phyloP scores from a whole-genome alignment of 352 stramenopile species.

The Halophytophthora batemanensis region DNA sequence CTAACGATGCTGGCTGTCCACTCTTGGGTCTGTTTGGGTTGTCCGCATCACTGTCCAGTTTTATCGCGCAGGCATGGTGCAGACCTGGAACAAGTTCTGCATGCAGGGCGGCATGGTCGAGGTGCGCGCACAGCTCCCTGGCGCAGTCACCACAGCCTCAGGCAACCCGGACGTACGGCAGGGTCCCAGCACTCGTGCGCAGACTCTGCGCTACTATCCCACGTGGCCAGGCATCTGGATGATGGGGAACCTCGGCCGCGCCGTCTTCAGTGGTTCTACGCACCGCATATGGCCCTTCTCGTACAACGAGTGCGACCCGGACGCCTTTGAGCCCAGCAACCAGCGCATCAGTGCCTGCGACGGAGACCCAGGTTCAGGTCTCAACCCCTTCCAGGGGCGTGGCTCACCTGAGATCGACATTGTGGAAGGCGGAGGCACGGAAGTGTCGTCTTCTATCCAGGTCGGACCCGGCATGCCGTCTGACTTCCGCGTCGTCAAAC shows the following conservation, averaged over 20 bases:
- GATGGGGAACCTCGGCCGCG: constrained; percentile 91
- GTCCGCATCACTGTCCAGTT: constrained; percentile 17
- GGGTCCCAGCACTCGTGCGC: constrained; percentile 23
- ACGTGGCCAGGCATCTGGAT: constrained; percentile 94
- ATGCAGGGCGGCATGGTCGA: constrained; percentile 90
- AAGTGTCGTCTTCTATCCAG: constrained; percentile 72
- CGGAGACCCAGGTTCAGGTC: constrained; percentile 78
- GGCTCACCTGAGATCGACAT: constrained; percentile 94
- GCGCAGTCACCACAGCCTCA: constrained; percentile 35
- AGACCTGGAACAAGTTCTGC: constrained; percentile 94
- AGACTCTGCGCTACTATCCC: constrained; percentile 41
- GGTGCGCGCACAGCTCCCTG: constrained; percentile 75
- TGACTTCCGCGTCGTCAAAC: constrained; percentile 38
- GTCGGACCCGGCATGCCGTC: constrained; percentile 60
- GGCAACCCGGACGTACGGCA: constrained; percentile 44
- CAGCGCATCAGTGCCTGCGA: constrained; percentile 85
- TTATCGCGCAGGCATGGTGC: constrained; percentile 83
- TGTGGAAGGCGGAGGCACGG: constrained; percentile 78
- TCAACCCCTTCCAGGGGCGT: constrained; percentile 80
- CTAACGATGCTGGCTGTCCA: background rate
- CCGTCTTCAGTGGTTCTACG: constrained; percentile 89
- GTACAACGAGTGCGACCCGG: constrained; percentile 83
- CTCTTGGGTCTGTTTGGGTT: constrained; percentile 46
- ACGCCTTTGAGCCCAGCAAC: constrained; percentile 26
- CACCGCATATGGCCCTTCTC: constrained; percentile 94